Base-by-base conservation (phyloP, 192 early-diverging fungal species). In the Coemansia sp. region DNA sequence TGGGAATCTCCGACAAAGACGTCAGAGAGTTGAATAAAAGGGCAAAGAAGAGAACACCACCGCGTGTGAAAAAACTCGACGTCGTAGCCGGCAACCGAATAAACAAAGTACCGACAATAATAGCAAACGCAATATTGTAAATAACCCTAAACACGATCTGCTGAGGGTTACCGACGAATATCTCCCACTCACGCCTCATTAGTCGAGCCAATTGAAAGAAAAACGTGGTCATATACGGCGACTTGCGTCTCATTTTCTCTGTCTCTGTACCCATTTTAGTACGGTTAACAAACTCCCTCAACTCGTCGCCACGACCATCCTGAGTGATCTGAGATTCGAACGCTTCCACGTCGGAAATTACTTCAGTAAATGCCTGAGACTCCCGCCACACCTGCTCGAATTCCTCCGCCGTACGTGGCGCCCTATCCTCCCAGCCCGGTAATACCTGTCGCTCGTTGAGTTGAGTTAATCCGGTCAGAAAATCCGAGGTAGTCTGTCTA, bases 101-200 rank as follows among this genome's bases (percentile, higher is more conserved):
- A 76, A 91, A 93, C 57, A 90, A 87, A 41, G 89, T 88, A 57
- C 90, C 92, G 66, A 89, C 88, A 67, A 93, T 89, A 41, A 91
- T 68, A 52, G 90, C 89, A 88, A 92, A 90, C 60, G 91, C 20
- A 46, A 77, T 74, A 73, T 83, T 85, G 72, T 86, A 92, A 55
- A 88, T 64, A 22, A 83, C 74, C 52, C 85, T 85, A 49, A 90
- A 87, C 41, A 90, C 50, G 10, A 91, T 74, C 10, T 78, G 71
- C 27, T 66, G 53, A 38, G 65, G 72, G 69, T 88, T 88, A 13
- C 89, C 90, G 31, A 73, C 44, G 33, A 90, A 75, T 13, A 94
- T 84, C 66, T 89, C 84, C 70, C 80, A 79, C 79, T 94, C 90
- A 65, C 92, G 90, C 27, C 73, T 73, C 22, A 91, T 72, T 12